phyloP scores from a whole-genome alignment of 1,284 basidiomycete genomes.

The Porodaedalea pini region DNA sequence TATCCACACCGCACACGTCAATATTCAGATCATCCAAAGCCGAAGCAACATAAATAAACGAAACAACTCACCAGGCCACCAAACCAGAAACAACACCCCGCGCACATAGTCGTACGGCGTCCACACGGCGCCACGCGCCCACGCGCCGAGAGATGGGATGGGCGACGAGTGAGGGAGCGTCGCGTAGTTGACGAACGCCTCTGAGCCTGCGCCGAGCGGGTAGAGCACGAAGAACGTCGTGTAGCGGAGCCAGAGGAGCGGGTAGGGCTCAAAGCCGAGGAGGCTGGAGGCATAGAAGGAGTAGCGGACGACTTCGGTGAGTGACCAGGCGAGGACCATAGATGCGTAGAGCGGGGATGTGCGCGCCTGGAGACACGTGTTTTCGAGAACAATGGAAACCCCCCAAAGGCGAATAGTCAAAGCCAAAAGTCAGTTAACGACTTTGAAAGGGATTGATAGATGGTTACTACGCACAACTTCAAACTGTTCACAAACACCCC shows the following conservation, averaged over 20 bases:
- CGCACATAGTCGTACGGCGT: constrained; percentile 51
- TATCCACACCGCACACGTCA: constrained; percentile 29
- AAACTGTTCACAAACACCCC: constrained; percentile 74
- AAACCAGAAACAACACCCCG: constrained; percentile 68
- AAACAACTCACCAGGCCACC: constrained; percentile 80
- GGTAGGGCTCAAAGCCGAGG: constrained; percentile 42
- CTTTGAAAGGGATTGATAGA: constrained; percentile 3
- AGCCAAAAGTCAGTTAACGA: background rate
- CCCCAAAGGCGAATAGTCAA: no score
- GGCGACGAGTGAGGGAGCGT: constrained; percentile 61
- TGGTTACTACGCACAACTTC: constrained; percentile 39
- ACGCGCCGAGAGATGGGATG: constrained; percentile 34
- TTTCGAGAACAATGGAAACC: background rate
- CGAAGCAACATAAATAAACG: constrained; percentile 5
- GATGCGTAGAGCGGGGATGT: constrained; percentile 80
- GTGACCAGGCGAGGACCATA: constrained; percentile 92
- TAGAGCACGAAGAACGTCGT: constrained; percentile 92
- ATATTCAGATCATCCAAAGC: background rate
- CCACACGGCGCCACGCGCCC: constrained; percentile 34
- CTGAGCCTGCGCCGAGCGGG: constrained; percentile 86
- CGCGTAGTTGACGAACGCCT: constrained; percentile 81
- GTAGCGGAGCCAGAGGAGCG: constrained; percentile 73
- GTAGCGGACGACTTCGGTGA: constrained; percentile 92
- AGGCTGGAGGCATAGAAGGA: constrained; percentile 81
- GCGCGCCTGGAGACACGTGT: constrained; percentile 48